phyloP scores from a whole-genome alignment of 2,329 filamentous ascomycete genomes.

The Aspergillus arachidicola region DNA sequence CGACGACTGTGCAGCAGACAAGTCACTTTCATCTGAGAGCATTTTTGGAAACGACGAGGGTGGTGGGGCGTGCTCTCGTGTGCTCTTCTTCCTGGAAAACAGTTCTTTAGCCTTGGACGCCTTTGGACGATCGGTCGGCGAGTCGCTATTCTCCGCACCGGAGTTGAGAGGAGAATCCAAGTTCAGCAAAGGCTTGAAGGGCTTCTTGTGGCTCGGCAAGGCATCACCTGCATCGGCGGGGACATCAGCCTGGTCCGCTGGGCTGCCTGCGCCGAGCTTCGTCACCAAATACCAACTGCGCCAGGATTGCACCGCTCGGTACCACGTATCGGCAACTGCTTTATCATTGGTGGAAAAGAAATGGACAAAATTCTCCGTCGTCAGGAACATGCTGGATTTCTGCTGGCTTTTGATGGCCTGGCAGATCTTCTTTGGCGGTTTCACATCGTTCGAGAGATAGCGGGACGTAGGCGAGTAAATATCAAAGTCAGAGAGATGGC shows the following conservation, averaged over 20 bases:
- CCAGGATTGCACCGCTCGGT: constrained; percentile 74
- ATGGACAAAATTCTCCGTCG: constrained; percentile 84
- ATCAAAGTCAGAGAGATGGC: constrained; percentile 89
- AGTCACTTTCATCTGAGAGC: constrained; percentile 28
- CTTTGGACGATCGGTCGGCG: constrained; percentile 21
- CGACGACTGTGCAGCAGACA: constrained; percentile 22
- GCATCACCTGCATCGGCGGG: constrained; percentile 20
- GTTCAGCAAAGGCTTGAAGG: constrained; percentile 70
- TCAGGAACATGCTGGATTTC: constrained; percentile 80
- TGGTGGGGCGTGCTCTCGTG: constrained; percentile 33
- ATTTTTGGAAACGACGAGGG: constrained; percentile 33
- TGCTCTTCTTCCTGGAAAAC: constrained; percentile 31
- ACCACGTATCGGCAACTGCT: constrained; percentile 67
- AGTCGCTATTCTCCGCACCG: constrained; percentile 30
- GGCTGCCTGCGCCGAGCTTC: constrained; percentile 62
- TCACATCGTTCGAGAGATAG: constrained; percentile 70
- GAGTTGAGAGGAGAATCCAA: constrained; percentile 58
- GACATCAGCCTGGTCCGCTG: constrained; percentile 27
- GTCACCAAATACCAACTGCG: constrained; percentile 89
- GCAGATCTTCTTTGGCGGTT: constrained; percentile 81
- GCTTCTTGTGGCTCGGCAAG: constrained; percentile 15
- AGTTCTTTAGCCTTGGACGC: constrained; percentile 24
- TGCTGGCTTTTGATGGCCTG: constrained; percentile 92
- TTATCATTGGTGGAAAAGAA: constrained; percentile 84
- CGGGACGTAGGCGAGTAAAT: constrained; percentile 77